Base-by-base conservation (phyloP, 2,329 filamentous ascomycete species). In the Scedosporium boydii region DNA sequence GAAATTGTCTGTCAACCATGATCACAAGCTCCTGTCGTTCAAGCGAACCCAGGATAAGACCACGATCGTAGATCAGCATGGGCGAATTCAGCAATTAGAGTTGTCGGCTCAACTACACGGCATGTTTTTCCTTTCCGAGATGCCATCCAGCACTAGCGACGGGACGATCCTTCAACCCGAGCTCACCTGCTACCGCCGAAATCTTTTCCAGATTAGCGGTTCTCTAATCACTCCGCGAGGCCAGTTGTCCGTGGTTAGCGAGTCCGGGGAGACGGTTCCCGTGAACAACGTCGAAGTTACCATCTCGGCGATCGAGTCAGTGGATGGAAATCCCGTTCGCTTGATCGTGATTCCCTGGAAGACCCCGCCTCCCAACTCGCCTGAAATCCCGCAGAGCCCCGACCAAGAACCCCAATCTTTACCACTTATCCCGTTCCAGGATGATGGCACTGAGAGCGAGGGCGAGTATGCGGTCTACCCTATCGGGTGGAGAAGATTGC, bases 261-360 rank as follows among this genome's bases (percentile, higher is more conserved):
- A 96, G 64, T 85, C 89, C 61, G 91, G 91, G 55, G 90, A 96
- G 72, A 88, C 89, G 55, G 87, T 96, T 48, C 88, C 90, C 1
- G 91, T 97, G 58, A 84, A 86, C 66, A 89, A 82, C 66, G 90
- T 93, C 73, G 93, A 98, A 73, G 85, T 97, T 61, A 87, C 88
- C 61, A 90, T 98, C 57, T 96, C 91, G 4, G 93, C 93, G 7
- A 96, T 92, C 58, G 93, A 98, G 73, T 97, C 93, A 1, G 92
- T 96, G 16, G 93, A 98, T 72, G 91, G 91, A 41, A 93, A 96
- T 68, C 79, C 90, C 0, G 91, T 97, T 53, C 93, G 96, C 69
- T 87, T 98, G 65, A 97, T 98, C 66, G 95, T 95, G 6, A 96
- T 98, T 64, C 93, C 93, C 1, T 98, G 93, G 93, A 98, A 98